phyloP scores from a whole-genome alignment of 2,329 filamentous ascomycete species.

The Botrytis medusae region DNA sequence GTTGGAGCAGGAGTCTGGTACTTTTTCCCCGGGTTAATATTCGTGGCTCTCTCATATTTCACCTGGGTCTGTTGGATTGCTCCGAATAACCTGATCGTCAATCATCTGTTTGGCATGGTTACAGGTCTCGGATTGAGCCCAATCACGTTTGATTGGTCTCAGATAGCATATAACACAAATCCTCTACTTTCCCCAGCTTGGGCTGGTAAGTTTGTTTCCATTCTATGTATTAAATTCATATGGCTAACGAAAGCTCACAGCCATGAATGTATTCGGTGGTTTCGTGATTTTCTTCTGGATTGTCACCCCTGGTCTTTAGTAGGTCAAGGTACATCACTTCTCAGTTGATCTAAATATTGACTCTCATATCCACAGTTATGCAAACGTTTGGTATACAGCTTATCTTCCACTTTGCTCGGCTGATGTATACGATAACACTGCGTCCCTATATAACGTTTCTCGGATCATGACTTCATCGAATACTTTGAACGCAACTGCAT shows the following conservation, averaged over 20 bases:
- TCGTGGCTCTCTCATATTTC: slow-evolving; percentile 67
- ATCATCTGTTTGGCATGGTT: slow-evolving; percentile 67
- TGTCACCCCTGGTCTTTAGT: slow-evolving; percentile 59
- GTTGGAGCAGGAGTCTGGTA: slow-evolving; percentile 50
- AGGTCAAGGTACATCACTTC: background rate
- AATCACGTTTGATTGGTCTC: slow-evolving; percentile 74
- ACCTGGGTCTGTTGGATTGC: slow-evolving; percentile 70
- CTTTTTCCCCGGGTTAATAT: slow-evolving; percentile 59
- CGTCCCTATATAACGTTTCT: slow-evolving; percentile 63
- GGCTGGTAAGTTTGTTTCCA: slow-evolving; percentile 37
- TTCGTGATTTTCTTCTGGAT: slow-evolving; percentile 62
- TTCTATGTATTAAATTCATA: background rate
- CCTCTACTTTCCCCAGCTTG: slow-evolving; percentile 61
- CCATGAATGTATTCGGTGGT: slow-evolving; percentile 69
- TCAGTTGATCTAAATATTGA: background rate
- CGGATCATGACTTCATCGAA: slow-evolving; percentile 61
- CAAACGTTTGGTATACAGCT: slow-evolving; percentile 60
- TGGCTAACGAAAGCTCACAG: slow-evolving; percentile 42
- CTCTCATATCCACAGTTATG: slow-evolving; percentile 46
- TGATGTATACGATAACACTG: slow-evolving; percentile 70
- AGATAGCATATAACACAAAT: slow-evolving; percentile 47
- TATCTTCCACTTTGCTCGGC: slow-evolving; percentile 70
- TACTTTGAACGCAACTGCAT: slow-evolving; percentile 62
- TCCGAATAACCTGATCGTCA: slow-evolving; percentile 64
- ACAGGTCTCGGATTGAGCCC: slow-evolving; percentile 41